Conservation (phyloP, 495 filamentous ascomycete genomes). For the Antarctomyces pellizariae region DNA sequence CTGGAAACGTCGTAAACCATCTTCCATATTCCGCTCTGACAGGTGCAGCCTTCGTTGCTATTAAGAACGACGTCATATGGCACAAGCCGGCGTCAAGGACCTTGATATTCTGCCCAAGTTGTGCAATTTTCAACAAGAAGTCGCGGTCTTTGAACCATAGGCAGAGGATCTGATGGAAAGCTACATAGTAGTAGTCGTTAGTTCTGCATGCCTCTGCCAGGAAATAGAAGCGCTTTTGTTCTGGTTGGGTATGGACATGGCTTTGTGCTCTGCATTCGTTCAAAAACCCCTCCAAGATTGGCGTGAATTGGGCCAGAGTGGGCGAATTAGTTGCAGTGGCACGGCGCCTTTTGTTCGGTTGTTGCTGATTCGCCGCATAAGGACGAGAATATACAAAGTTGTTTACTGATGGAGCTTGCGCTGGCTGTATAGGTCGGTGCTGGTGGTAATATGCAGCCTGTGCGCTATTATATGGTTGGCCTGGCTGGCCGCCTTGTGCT, state of each 20-base stretch:
- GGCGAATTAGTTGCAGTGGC: slow-evolving; percentile 2
- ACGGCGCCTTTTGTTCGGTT: slow-evolving; percentile 1
- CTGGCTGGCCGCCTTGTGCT: too few relatives aligned
- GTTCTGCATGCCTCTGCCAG: slow-evolving; percentile 29
- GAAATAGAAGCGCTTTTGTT: slow-evolving; percentile 28
- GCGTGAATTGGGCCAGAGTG: slow-evolving; percentile 8
- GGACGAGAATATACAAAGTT: slow-evolving; percentile 1
- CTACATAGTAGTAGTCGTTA: slow-evolving; percentile 37
- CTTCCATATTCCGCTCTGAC: slow-evolving; percentile 8
- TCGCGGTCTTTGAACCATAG: slow-evolving; percentile 17
- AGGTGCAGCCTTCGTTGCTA: slow-evolving; percentile 14
- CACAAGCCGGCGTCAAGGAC: slow-evolving; percentile 5
- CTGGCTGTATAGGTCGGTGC: slow-evolving; percentile 1
- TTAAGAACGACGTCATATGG: neutral
- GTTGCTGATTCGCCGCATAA: slow-evolving; percentile 1
- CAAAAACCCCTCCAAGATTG: slow-evolving; percentile 9
- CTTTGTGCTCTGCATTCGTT: slow-evolving; percentile 2
- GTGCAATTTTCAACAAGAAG: slow-evolving; percentile 1
- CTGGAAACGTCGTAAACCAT: slow-evolving; percentile 32
- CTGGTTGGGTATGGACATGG: slow-evolving; percentile 13
- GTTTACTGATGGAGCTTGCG: slow-evolving; percentile 2
- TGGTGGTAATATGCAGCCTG: too few relatives aligned
- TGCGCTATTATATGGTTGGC: too few relatives aligned
- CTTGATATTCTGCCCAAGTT: slow-evolving; percentile 1
- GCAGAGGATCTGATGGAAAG: slow-evolving; percentile 46